These are phyloP conservation scores for Alternaria angustiovoidea DNA, from an alignment of 2,329 filamentous ascomycete genomes.

Conservation along the genomic window DNA sequence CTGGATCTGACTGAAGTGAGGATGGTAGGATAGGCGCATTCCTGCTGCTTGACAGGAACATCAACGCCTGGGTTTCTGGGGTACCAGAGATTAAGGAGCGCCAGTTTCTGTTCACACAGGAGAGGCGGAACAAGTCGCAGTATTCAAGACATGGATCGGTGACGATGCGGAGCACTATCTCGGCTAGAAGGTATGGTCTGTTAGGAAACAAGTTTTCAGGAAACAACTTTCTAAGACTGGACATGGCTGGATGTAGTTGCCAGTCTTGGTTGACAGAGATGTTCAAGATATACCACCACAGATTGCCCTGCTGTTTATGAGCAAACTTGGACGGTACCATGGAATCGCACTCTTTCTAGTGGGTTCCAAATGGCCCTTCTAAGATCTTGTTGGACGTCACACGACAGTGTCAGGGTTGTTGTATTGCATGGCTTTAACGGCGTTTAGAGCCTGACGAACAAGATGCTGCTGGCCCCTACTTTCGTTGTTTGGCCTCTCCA, in stretches of 20 bases:
- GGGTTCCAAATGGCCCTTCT: not conserved
- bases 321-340: not conserved
- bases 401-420: not conserved
- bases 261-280: not conserved
- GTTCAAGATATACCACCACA: not conserved
- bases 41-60: not conserved
- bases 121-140: not conserved
- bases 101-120: not conserved
- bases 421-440: not conserved
- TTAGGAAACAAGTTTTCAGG: too few species aligned
- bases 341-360: too few species aligned
- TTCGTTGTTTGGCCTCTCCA: conserved; percentile 36
- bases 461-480: conserved; percentile 9
- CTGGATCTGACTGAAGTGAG: too few species aligned
- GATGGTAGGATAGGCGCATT: too few species aligned
- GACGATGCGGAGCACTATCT: not conserved
- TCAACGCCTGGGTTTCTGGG: not conserved
- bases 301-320: not conserved
- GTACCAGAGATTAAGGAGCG: not conserved
- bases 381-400: not conserved
- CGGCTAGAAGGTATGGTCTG: not conserved
- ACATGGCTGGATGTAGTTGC: not conserved
- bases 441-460: not conserved
- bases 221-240: too few species aligned
- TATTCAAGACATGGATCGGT: not conserved